Evolutionary conservation across 2,329 filamentous ascomycete genomes (phyloP).

Genomic region (Botryotinia calthae): DNA sequence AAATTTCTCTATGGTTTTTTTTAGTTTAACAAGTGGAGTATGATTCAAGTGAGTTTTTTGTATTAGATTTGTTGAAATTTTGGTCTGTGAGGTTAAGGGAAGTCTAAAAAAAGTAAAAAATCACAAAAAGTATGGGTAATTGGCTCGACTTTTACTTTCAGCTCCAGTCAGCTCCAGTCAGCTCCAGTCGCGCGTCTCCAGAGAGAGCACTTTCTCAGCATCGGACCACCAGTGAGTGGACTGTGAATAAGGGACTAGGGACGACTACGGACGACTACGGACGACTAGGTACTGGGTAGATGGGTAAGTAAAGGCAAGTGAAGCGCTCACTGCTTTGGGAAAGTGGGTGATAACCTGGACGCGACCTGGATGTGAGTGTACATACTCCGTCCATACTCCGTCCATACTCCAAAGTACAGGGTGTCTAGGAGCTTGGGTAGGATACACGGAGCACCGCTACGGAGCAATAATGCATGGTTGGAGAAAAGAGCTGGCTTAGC

Average conservation of each 20-base stretch:
- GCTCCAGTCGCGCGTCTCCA: too few relatives aligned
- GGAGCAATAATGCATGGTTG: background rate
- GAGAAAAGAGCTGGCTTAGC: background rate
- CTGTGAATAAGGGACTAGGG: too few relatives aligned
- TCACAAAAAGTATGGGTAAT: background rate
- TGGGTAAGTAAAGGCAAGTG: background rate
- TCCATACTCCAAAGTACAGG: too few relatives aligned
- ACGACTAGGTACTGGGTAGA: too few relatives aligned
- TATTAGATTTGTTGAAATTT: background rate
- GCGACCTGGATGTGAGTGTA: background rate
- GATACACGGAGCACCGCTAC: too few relatives aligned
- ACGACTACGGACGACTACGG: too few relatives aligned
- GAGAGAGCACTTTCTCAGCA: background rate
- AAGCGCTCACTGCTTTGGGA: background rate
- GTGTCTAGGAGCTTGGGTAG: too few relatives aligned
- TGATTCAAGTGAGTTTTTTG: background rate
- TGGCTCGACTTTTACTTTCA: background rate
- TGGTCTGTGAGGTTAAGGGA: background rate
- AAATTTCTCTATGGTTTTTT: background rate
- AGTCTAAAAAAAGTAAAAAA: background rate
- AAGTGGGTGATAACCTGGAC: background rate
- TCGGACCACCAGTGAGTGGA: background rate
- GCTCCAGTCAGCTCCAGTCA: background rate
- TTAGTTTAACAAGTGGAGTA: constrained; percentile 6
- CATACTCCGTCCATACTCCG: background rate